Evolutionary conservation across 768 basidiomycete genomes (phyloP), one percentile per base, ranked within the genome.

Genomic region (Lentinula sp.): DNA sequence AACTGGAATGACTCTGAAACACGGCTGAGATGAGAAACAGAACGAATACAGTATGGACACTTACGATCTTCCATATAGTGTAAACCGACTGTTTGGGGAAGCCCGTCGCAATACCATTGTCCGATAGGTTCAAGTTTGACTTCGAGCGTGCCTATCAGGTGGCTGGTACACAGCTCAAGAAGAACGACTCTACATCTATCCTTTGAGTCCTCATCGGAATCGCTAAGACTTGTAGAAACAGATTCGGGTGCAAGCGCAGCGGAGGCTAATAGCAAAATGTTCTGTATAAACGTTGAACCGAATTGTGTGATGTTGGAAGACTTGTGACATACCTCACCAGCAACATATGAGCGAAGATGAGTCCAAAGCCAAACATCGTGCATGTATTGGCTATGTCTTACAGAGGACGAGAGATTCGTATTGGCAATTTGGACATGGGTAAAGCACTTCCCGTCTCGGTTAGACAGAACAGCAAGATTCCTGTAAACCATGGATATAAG

Each of bases 381-480:
- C 40, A 70, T 52, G 15, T 63, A 61, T 31, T 70, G 66, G 34
- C 67, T 71, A 56, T 75, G 74, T 66, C 72, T 75, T n/a, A 73
- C 61, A 0, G 74, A 71, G 32, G 69, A 66, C 40, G 66, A 65
- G 21, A 71, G 62, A 16, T 64, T 53, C 18, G 64, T 60, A 32
- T 68, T 65, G 8, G 76, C 75, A 11, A 73, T 65, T 40, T 71
- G 62, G 10, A 72, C 63, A 1, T 73, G 72, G 0, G 69, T 62
- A 32, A 76, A 31, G 59, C 73, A 74, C 46, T 60, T 65, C 2
- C 83, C 81, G 64, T 91, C 91, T n/a, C 73, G 67, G 0, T 75
- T 70, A 8, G 83, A 78, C 57, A 84, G 79, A 1, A 86, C 70
- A 28, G 79, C 81, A 18, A 91, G 67, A 61, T 80, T 70, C 11